Evolutionary conservation across 139 green algal species (phyloP), one percentile per base, ranked within the genome.

Genomic region (Diplosphaera chodatii): DNA sequence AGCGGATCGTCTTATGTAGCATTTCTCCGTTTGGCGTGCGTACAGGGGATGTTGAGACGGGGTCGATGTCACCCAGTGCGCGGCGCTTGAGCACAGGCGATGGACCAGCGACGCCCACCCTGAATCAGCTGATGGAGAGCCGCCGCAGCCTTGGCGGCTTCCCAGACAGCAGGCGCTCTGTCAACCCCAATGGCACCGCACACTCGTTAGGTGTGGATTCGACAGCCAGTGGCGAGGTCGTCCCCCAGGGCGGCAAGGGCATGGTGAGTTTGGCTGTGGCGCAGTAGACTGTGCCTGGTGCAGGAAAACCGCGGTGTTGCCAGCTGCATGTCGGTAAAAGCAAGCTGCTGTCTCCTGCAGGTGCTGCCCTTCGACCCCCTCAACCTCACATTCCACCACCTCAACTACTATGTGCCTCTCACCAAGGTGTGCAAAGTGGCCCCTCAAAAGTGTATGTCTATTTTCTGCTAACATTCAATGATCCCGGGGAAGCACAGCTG

Each of bases 361-460:
- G 48, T 76, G n/a, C 65, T 80, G 55, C 75, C 75, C 8, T 80
- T 80, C 62, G 32, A 63, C 22, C 75, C 75, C 5, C 75, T 80
- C 23, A 32, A 31, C 32, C 48, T 80, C 28, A 76, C 75, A 64
- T 80, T 80, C 64, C 64, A 69, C 33, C 10, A 73, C 34, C 63
- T 80, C 40, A 69, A 65, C 69, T 80, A 80, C 65, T 80, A 67
- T 31, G 75, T 80, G 31, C 41, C 55, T 30, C 69, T 80, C 22
- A 65, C 69, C 64, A 73, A 73, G 75, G 75, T 80, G 22, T 34
- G 68, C 37, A 48, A n/a, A n/a, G n/a, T n/a, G n/a, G n/a, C n/a
- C n/a, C n/a, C n/a, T n/a, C n/a, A n/a, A n/a, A n/a, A n/a, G n/a
- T n/a, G n/a, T n/a, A n/a, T n/a, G n/a, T n/a, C n/a, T n/a, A n/a